Percentiles rank a stretch among this genome's conserved stretches.
Evolutionary conservation across 2,329 filamentous ascomycete genomes (phyloP).

Genomic region (Fusarium devonianum): DNA sequence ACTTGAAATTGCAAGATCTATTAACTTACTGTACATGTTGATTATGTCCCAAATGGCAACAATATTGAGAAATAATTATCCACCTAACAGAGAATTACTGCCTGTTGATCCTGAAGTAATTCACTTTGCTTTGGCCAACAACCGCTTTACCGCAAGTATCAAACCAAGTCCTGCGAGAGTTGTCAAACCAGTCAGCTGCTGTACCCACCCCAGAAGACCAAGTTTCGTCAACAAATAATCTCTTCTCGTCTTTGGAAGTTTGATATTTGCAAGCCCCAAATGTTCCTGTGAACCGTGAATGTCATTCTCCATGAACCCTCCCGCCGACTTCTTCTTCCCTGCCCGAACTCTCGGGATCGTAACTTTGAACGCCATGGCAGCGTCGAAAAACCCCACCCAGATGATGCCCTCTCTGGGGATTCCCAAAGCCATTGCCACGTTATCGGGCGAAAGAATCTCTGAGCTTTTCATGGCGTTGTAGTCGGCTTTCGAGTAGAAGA

Average conservation of each 20-base stretch:
- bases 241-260: neutral
- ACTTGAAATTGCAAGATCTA: neutral
- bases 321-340: slow-evolving; percentile 23
- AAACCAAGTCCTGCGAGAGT: neutral
- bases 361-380: slow-evolving; percentile 55
- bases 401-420: slow-evolving; percentile 43
- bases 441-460: slow-evolving; percentile 9
- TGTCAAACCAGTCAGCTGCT: neutral
- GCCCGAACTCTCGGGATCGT: slow-evolving; percentile 15
- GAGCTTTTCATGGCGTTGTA: slow-evolving; percentile 41
- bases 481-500: slow-evolving; percentile 49
- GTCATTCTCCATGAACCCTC: slow-evolving; percentile 36
- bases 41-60: no score
- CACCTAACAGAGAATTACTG: no score
- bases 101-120: neutral
- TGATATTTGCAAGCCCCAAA: slow-evolving; percentile 22
- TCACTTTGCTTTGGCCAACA: neutral
- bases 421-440: slow-evolving; percentile 34
- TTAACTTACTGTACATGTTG: neutral
- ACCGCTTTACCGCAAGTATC: neutral
- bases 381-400: slow-evolving; percentile 53
- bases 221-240: neutral
- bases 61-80: no score
- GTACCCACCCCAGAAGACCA: neutral
- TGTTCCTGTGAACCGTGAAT: slow-evolving; percentile 37